phyloP scores from a whole-genome alignment of 768 basidiomycete species.

The Psilocybe cubensis region DNA sequence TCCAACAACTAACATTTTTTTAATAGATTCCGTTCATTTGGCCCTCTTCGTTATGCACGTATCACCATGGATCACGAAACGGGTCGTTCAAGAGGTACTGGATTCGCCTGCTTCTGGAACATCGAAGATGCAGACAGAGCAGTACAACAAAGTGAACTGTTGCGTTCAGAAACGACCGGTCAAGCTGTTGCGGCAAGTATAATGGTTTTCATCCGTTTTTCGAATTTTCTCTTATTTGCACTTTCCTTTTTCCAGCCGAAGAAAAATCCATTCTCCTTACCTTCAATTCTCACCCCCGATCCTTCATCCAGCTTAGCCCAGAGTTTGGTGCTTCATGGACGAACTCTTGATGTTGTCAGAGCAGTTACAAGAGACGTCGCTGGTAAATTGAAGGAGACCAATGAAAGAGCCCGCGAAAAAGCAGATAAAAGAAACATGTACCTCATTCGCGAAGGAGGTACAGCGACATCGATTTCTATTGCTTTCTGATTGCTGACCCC shows the following conservation, averaged over 20 bases:
- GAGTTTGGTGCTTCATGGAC: conserved; percentile 86
- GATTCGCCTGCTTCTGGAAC: conserved; percentile 98
- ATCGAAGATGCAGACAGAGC: conserved; percentile 86
- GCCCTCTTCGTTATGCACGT: conserved; percentile 90
- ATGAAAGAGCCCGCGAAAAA: conserved; percentile 84
- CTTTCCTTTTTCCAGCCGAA: conserved; percentile 43
- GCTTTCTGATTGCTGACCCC: not conserved
- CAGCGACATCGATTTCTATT: conserved; percentile 25
- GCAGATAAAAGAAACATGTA: conserved; percentile 96
- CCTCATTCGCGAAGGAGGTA: conserved; percentile 94
- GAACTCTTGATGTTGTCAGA: conserved; percentile 87
- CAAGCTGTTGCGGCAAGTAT: conserved; percentile 30
- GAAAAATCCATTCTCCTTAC: conserved; percentile 86
- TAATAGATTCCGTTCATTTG: conserved; percentile 86
- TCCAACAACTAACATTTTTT: not conserved
- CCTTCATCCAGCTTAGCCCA: conserved; percentile 85
- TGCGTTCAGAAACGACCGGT: conserved; percentile 67
- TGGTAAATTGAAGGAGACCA: conserved; percentile 84
- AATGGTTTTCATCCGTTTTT: not conserved
- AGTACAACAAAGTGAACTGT: conserved; percentile 76
- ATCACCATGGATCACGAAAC: conserved; percentile 85
- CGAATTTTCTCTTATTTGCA: not conserved
- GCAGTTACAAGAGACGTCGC: conserved; percentile 94
- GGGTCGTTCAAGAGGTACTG: conserved; percentile 90
- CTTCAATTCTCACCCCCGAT: conserved; percentile 92